Evolutionary conservation across 495 filamentous ascomycete species (phyloP).

Genomic region (Penicillium canariense): DNA sequence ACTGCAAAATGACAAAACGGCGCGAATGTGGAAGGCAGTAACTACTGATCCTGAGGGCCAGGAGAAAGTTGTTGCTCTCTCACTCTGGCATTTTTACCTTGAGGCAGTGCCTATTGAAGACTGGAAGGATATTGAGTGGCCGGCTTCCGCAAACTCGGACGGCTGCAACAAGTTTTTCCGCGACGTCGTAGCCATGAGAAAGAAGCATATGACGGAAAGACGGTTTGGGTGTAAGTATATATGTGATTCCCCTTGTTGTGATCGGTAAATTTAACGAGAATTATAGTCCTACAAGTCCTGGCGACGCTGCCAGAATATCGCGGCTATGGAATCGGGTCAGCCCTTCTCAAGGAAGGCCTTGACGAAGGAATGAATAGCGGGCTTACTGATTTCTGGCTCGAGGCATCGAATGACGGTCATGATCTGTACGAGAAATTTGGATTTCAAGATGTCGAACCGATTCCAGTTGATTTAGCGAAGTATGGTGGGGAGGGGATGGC

Average conservation of each 20-base stretch:
- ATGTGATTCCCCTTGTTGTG: neutral
- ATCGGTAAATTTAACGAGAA: neutral
- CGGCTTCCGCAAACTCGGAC: neutral
- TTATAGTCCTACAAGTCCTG: constrained; percentile 9
- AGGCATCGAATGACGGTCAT: constrained; percentile 12
- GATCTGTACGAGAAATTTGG: constrained; percentile 13
- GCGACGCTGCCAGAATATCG: constrained; percentile 12
- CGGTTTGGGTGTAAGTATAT: constrained; percentile 8
- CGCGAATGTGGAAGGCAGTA: constrained; percentile 9
- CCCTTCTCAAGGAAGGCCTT: constrained; percentile 5
- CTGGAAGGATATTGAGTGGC: constrained; percentile 10
- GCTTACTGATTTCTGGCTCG: constrained; percentile 10
- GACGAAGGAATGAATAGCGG: neutral
- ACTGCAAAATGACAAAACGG: neutral
- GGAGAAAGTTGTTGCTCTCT: constrained; percentile 9
- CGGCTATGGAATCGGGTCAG: constrained; percentile 7
- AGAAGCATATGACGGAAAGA: constrained; percentile 12
- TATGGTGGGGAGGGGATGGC: constrained; percentile 7
- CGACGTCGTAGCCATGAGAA: neutral
- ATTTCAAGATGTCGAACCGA: constrained; percentile 10
- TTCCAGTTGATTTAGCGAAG: neutral
- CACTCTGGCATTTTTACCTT: constrained; percentile 8
- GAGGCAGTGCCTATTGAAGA: constrained; percentile 10
- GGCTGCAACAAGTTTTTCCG: constrained; percentile 8
- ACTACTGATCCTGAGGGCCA: constrained; percentile 1